Base-by-base conservation (phyloP, 1,139 yeast species). In the Scheffersomyces titani region DNA sequence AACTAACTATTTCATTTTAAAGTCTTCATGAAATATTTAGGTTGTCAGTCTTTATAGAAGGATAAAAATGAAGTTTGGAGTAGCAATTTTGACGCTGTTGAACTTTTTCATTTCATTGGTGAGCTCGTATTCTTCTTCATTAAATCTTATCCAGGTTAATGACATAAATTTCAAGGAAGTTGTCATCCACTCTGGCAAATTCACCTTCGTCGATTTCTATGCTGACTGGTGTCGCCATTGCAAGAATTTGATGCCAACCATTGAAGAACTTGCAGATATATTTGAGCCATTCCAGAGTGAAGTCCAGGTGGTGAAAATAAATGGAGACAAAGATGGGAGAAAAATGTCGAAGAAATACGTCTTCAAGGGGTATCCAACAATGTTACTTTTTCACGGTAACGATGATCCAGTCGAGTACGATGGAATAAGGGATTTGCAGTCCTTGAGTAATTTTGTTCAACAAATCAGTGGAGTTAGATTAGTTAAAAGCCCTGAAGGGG, bases 141-240 rank as follows among this genome's bases (percentile, higher is more conserved):
- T 58, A 24, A 61, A 57, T 45, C 63, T 73, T 19, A 52, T 64
- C 19, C 71, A 70, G 59, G 76, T 76, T 36, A 73, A 70, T 58
- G 84, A 80, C 62, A 74, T 78, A 54, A 82, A 79, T 59, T 85
- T 90, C 66, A 84, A 85, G 52, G 81, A 78, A 21, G 70, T 83
- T 46, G 88, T 87, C 16, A 70, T 81, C 54, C 74, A 79, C 19
- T 79, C 88, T 0, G 88, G 85, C 7, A 85, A 88, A 63, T 85
- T 83, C 59, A 80, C 91, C 0, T 78, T 90, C 59, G 90, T 90
- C 53, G 90, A 90, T 59, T 88, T 89, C 67, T 89, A 88, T 65
- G 91, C 94, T 47, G 85, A 84, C 55, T 90, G 96, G 96, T 90
- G 96, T 68, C 82, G 90, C 53, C 93, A 90, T 73, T 90, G 96